phyloP scores from a whole-genome alignment of 192 early-diverging fungal genomes.

The Cetraspora pellucida region DNA sequence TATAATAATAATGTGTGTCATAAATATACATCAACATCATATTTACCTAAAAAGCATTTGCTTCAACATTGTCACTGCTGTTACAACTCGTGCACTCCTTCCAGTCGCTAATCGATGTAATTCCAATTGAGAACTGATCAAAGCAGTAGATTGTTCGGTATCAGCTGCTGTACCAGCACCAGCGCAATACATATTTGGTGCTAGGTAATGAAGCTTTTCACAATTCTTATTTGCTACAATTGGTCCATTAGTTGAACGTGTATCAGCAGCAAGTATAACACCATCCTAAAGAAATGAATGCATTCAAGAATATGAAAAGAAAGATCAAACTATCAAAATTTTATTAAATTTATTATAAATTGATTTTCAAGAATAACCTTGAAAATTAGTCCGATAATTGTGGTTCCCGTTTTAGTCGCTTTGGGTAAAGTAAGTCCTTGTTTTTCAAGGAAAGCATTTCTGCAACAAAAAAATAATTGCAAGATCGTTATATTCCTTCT shows the following conservation, averaged over 20 bases:
- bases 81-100: slow-evolving; percentile 82
- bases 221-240: slow-evolving; percentile 99
- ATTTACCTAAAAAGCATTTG: slow-evolving; percentile 89
- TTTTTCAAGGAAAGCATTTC: slow-evolving; percentile 76
- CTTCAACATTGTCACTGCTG: slow-evolving; percentile 96
- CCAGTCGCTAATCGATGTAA: slow-evolving; percentile 91
- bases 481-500: slow-evolving; percentile 1
- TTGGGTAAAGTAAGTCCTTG: slow-evolving; percentile 82
- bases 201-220: slow-evolving; percentile 97
- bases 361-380: slow-evolving; percentile 57
- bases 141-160: slow-evolving; percentile 91
- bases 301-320: not conserved
- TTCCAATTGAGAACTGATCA: slow-evolving; percentile 93
- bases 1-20: not conserved
- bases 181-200: slow-evolving; percentile 98
- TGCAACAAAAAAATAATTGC: slow-evolving; percentile 33
- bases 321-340: not conserved
- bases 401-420: slow-evolving; percentile 94
- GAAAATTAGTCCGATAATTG: slow-evolving; percentile 92
- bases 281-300: slow-evolving; percentile 66
- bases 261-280: slow-evolving; percentile 93
- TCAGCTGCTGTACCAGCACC: slow-evolving; percentile 99
- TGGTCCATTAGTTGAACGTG: slow-evolving; percentile 91
- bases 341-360: not conserved
- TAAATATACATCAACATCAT: not conserved